A percentile compares a stretch with the other conserved stretches of the same genome.
Conservation (phyloP, 2,329 filamentous ascomycete genomes). For the Scolecobasidium constrictum region DNA sequence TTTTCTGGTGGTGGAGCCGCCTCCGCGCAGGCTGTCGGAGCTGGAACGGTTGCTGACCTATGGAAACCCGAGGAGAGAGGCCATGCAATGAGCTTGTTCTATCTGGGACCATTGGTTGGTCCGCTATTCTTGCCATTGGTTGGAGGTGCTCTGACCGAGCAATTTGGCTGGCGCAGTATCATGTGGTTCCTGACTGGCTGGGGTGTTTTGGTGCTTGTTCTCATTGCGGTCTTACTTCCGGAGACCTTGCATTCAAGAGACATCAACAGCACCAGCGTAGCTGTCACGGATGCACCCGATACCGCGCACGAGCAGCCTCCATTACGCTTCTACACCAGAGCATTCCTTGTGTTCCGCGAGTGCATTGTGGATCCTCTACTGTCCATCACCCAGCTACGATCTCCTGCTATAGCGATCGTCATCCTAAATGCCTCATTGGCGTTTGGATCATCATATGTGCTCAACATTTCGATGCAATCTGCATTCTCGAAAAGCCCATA, state of each 20-base stretch:
- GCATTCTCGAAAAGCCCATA: too few relatives aligned
- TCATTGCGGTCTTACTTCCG: slow-evolving; percentile 51
- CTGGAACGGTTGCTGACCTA: slow-evolving; percentile 72
- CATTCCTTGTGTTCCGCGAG: too few relatives aligned
- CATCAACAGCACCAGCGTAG: slow-evolving; percentile 44
- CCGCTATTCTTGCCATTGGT: slow-evolving; percentile 68
- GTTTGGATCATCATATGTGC: too few relatives aligned
- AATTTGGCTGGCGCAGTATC: too few relatives aligned
- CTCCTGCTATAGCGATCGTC: too few relatives aligned
- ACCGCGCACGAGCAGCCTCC: slow-evolving; percentile 66
- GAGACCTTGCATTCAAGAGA: slow-evolving; percentile 44
- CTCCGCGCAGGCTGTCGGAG: slow-evolving; percentile 72
- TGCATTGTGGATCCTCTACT: too few relatives aligned
- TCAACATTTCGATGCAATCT: too few relatives aligned
- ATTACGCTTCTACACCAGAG: too few relatives aligned
- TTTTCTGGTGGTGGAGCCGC: slow-evolving; percentile 66
- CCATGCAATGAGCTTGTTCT: slow-evolving; percentile 73
- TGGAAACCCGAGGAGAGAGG: slow-evolving; percentile 67
- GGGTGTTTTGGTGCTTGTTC: slow-evolving; percentile 45
- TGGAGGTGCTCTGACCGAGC: slow-evolving; percentile 63
- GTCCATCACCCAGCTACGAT: too few relatives aligned
- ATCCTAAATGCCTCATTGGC: too few relatives aligned
- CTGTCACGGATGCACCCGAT: slow-evolving; percentile 66
- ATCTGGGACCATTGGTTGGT: slow-evolving; percentile 65
- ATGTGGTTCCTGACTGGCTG: slow-evolving; percentile 70